phyloP scores from a whole-genome alignment of 495 filamentous ascomycete species.

The Penicillium coprophilum region DNA sequence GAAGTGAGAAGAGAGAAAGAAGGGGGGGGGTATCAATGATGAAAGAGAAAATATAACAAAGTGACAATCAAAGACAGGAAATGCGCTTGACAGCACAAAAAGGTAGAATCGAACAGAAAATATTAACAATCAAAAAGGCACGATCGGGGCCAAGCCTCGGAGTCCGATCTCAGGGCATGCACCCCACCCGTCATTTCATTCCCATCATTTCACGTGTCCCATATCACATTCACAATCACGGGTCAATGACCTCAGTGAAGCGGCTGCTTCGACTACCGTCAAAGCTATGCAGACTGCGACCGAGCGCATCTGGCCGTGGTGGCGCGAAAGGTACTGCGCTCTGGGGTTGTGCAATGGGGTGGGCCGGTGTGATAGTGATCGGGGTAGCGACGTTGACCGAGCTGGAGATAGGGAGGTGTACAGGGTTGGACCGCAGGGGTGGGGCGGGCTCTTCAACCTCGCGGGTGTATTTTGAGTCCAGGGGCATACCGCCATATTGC shows the following conservation, averaged over 20 bases:
- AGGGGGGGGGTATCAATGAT: conserved; percentile 21
- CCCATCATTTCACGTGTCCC: conserved; percentile 30
- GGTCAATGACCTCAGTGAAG: conserved; percentile 51
- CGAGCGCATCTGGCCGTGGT: conserved; percentile 44
- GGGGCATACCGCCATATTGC: conserved; percentile 38
- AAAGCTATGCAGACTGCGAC: conserved; percentile 53
- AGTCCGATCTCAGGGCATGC: neutral
- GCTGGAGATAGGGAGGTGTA: conserved; percentile 49
- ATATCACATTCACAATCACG: conserved; percentile 21
- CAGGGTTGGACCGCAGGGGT: conserved; percentile 48
- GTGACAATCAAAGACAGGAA: conserved; percentile 10
- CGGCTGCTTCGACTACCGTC: conserved; percentile 57
- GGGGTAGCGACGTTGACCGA: conserved; percentile 36
- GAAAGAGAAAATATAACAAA: conserved; percentile 11
- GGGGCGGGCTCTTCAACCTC: conserved; percentile 35
- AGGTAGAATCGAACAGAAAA: neutral
- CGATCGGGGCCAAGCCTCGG: neutral
- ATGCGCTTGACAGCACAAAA: conserved; percentile 9
- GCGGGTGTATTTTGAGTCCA: conserved; percentile 39
- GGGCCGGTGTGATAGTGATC: conserved; percentile 25
- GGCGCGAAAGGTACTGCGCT: conserved; percentile 27
- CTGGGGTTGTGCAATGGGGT: conserved; percentile 26
- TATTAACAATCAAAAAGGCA: neutral
- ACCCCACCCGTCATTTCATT: conserved; percentile 17
- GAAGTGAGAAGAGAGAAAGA: conserved; percentile 5